Evolutionary conservation across 768 basidiomycete species (phyloP).

Genomic region (Rhizopogon sp.): DNA sequence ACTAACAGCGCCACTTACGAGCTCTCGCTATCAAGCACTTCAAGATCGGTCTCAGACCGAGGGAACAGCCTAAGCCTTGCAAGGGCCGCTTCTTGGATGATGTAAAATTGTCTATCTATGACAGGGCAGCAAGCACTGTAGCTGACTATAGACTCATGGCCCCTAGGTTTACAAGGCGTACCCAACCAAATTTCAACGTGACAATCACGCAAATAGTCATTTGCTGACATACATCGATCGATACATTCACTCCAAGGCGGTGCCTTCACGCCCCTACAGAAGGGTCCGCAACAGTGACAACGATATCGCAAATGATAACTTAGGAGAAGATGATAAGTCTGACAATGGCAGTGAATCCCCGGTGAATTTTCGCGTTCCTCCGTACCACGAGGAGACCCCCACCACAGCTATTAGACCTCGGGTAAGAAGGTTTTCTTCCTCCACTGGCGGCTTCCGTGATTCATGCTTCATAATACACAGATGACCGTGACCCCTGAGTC

Average conservation of each 20-base stretch:
- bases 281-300: not conserved
- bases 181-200: not conserved
- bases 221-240: not conserved
- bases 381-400: too few relatives aligned
- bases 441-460: too few relatives aligned
- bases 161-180: not conserved
- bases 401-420: not conserved
- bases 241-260: not conserved
- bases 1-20: not conserved
- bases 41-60: not conserved
- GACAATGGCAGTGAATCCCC: not conserved
- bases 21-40: constrained; percentile 1
- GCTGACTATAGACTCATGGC: not conserved
- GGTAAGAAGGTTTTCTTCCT: not conserved
- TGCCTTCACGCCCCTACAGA: not conserved
- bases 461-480: not conserved
- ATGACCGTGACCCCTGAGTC: not conserved
- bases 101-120: not conserved
- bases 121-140: not conserved
- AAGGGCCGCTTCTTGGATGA: constrained; percentile 1
- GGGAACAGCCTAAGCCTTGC: not conserved
- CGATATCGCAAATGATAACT: too few relatives aligned
- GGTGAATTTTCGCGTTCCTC: not conserved
- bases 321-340: not conserved
- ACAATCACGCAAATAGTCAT: not conserved